Evolutionary conservation across 2,329 filamentous ascomycete genomes (phyloP), one percentile per base, ranked within the genome.

Genomic region (Verticillium longisporum): DNA sequence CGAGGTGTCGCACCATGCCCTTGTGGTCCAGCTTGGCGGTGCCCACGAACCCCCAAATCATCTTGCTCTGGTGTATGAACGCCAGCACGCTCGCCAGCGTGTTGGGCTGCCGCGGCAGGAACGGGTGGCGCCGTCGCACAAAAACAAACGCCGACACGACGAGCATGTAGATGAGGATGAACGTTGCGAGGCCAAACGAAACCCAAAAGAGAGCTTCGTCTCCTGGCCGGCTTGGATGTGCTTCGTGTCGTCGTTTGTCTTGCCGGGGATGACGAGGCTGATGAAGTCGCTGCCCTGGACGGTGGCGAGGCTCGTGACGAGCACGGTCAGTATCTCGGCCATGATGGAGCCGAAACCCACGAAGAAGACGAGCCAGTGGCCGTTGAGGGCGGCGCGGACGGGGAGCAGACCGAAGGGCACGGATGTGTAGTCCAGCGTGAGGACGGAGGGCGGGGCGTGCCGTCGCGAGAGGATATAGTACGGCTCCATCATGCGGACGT

Each of bases 51-150:
- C 86, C 84, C 64, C 86, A 87, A 56, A 93, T 76, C 90, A 93
- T 92, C 74, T 89, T 90, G 72, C 84, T 88, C 75, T 92, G 89
- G 73, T 93, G 88, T 62, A 93, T 89, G 69, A 89, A 93, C 0
- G 88, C 89, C 60, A 94, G 78, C 59, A 92, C 84, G 54, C 84
- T 87, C 1, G 89, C 87, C 66, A 94, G 92, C 21, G 89, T 92
- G 67, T 88, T 91, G 4, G 90, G 89, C 76, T 92, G 88, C 4
- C 90, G 83, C 1, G 90, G 90, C 61, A 93, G 77, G 72, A 93
- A 92, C 2, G 89, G 84, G 60, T 86, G 84, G 0, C 86, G 80
- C 14, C 90, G 84, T 1, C 83, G 81, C 18, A 78, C 61, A 68
- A 89, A 88, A n/a, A 89, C 87, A 1, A 87, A 68, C 1, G 74